phyloP scores from a whole-genome alignment of 1,284 basidiomycete species.

The Ustilago loliicola region DNA sequence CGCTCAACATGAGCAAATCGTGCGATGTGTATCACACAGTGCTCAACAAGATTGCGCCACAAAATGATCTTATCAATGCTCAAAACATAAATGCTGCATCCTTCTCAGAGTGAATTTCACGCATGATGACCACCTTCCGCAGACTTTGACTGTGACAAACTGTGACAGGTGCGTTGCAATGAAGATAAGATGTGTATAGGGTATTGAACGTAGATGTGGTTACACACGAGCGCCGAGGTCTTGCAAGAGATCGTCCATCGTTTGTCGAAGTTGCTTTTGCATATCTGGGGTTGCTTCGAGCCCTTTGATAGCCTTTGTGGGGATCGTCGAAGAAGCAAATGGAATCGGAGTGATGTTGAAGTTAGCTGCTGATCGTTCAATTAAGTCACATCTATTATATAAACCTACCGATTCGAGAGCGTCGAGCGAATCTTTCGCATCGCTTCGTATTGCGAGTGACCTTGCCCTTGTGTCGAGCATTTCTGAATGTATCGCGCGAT shows the following conservation, averaged over 20 bases:
- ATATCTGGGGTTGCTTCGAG: slow-evolving; percentile 46
- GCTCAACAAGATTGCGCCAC: background rate
- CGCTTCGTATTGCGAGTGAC: slow-evolving; percentile 19
- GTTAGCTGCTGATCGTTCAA: background rate
- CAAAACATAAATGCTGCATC: background rate
- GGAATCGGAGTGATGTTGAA: background rate
- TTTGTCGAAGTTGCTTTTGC: slow-evolving; percentile 48
- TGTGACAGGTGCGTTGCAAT: background rate
- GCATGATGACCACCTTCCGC: background rate
- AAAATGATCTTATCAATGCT: background rate
- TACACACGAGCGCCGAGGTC: slow-evolving; percentile 53
- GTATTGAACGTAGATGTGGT: background rate
- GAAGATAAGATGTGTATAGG: slow-evolving; percentile 5
- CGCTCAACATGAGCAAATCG: slow-evolving; percentile 32
- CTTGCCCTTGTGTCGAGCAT: slow-evolving; percentile 14
- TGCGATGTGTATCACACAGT: background rate
- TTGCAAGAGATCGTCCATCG: slow-evolving; percentile 51
- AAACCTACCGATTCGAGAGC: slow-evolving; percentile 46
- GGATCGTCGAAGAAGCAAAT: background rate
- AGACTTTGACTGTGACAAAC: background rate
- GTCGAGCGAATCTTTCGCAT: slow-evolving; percentile 35
- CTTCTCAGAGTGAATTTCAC: too few relatives aligned
- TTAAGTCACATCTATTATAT: background rate
- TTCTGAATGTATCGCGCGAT: slow-evolving; percentile 17
- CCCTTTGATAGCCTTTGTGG: slow-evolving; percentile 43